phyloP scores from a whole-genome alignment of 1,284 basidiomycete species.

The Malassezia restricta region DNA sequence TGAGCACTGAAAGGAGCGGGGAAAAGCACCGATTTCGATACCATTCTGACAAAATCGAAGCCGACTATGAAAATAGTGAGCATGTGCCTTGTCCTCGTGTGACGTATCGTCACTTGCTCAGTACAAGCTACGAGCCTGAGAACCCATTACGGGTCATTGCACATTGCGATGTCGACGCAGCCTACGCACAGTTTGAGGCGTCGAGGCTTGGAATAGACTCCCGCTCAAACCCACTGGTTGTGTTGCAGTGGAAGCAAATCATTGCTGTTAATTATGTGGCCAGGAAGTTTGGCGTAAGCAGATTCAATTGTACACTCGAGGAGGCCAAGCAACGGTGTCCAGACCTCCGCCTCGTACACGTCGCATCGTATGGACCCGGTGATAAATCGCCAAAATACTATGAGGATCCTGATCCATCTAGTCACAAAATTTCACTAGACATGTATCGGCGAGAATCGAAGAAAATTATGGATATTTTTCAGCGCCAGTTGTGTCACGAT shows the following conservation, averaged over 20 bases:
- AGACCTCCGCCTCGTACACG: slow-evolving; percentile 71
- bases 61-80: too few relatives aligned
- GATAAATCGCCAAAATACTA: slow-evolving; percentile 76
- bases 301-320: slow-evolving; percentile 46
- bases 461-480: slow-evolving; percentile 73
- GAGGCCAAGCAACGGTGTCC: slow-evolving; percentile 71
- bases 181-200: slow-evolving; percentile 62
- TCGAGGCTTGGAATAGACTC: slow-evolving; percentile 63
- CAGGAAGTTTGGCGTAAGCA: slow-evolving; percentile 72
- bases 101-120: slow-evolving; percentile 12
- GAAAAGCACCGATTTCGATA: slow-evolving; percentile 5
- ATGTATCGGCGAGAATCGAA: slow-evolving; percentile 79
- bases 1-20: not conserved
- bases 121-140: slow-evolving; percentile 11
- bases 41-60: not conserved
- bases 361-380: slow-evolving; percentile 81
- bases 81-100: not conserved
- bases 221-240: slow-evolving; percentile 63
- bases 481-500: slow-evolving; percentile 51
- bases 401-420: slow-evolving; percentile 62
- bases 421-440: slow-evolving; percentile 92
- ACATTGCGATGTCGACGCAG: slow-evolving; percentile 59
- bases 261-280: slow-evolving; percentile 97
- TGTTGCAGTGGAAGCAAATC: slow-evolving; percentile 71
- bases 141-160: slow-evolving; percentile 56